phyloP scores from a whole-genome alignment of 768 basidiomycete genomes.

The Melanogaster broomeanus region DNA sequence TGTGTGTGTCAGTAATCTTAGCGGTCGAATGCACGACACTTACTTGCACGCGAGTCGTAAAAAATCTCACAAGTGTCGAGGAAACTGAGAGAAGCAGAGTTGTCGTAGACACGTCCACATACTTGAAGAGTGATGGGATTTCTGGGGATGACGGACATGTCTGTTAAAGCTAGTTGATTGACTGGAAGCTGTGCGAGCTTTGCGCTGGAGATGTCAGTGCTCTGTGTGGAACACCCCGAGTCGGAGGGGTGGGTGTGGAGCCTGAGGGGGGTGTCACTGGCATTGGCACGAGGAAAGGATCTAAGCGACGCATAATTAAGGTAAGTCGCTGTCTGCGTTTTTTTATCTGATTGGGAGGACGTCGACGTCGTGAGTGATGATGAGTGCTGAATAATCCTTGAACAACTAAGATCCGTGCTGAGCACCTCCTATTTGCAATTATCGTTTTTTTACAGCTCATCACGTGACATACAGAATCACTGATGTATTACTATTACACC shows the following conservation, averaged over 20 bases:
- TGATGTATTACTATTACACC: no score
- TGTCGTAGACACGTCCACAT: slow-evolving; percentile 69
- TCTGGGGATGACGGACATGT: slow-evolving; percentile 38
- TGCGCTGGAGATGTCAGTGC: background rate
- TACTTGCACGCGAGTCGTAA: slow-evolving; percentile 73
- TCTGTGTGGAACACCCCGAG: background rate
- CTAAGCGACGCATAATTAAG: background rate
- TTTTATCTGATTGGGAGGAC: background rate
- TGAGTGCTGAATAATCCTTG: no score
- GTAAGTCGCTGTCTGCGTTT: background rate
- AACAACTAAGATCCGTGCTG: no score
- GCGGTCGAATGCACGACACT: slow-evolving; percentile 27
- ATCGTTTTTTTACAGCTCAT: no score
- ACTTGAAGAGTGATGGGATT: slow-evolving; percentile 67
- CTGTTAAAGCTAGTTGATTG: slow-evolving; percentile 15
- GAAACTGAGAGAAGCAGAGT: slow-evolving; percentile 43
- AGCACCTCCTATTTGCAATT: no score
- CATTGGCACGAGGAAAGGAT: slow-evolving; percentile 2
- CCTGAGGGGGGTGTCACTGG: slow-evolving; percentile 5
- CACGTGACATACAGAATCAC: no score
- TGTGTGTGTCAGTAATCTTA: slow-evolving; percentile 10
- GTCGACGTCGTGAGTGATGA: no score
- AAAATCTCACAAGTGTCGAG: slow-evolving; percentile 57
- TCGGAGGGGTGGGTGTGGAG: background rate
- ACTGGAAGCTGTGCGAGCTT: background rate